Evolutionary conservation across 441 rosid genomes (phyloP), one percentile per base, ranked within the genome.

Genomic region (Cnidoscolus chayamansa): DNA sequence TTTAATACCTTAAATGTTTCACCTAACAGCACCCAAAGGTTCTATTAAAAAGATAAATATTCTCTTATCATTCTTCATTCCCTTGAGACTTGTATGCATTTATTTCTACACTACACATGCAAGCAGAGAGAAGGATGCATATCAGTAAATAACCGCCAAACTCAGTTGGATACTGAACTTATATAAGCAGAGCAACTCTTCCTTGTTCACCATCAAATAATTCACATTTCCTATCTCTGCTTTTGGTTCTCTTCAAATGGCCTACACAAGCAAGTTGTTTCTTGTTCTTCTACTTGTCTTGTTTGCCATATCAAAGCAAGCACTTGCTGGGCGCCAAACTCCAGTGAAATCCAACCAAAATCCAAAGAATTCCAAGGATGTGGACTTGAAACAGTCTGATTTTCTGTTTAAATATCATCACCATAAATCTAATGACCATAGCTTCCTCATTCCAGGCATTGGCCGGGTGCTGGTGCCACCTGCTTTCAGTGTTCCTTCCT

Each of bases 371-470:
- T 73, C 71, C 43, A 51, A 80, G 80, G 71, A 79, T 35, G 76
- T 13, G 7, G 86, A 84, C 25, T 74, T 83, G 78, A 87, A 87
- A 77, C 88, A 86, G 80, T 87, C 92, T 15, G 83, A 87, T 63
- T 86, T 78, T 74, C 71, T 85, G 43, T 1, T 19, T 35, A 72
- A 77, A 49, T 71, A 79, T 40, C 45, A 3, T 40, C 45, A 40
- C 45, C 7, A 4, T 40, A 40, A 6, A 40, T 4, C 6, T 40
- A 0, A 40, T 49, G 85, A 72, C 78, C 76, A 40, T 65, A 80
- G 86, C 65, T 68, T 80, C 60, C 84, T 87, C 79, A 84, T 89
- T 80, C 91, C 92, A 19, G 91, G 92, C 64, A 61, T 86, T 65
- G 93, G 94, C 51, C 70, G 86, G 70, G 82, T 81, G 53, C 31